Percentiles rank a stretch among this genome's conserved stretches.
Conservation (phyloP, 176 grass and related monocot genomes). For the Carex myosuroides region DNA sequence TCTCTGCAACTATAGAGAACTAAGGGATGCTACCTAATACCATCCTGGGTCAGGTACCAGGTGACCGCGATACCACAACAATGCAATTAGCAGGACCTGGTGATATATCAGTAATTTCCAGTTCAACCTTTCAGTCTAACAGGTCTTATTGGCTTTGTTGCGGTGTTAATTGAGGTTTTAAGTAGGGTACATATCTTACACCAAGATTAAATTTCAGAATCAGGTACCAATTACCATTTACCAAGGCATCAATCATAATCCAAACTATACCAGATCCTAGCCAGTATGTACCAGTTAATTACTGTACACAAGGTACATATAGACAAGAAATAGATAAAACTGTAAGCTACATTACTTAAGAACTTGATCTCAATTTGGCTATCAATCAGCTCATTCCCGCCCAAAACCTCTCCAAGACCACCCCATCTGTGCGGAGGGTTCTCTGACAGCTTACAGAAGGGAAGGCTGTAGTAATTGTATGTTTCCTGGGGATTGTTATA, state of each 20-base stretch:
- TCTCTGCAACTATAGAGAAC: neutral
- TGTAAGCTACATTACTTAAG: conserved; percentile 52
- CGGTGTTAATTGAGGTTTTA: neutral
- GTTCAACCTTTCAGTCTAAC: neutral
- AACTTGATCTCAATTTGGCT: conserved; percentile 94
- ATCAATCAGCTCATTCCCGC: conserved; percentile 98
- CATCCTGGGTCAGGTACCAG: neutral
- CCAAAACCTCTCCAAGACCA: conserved; percentile 94
- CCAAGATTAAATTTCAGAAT: too few species aligned
- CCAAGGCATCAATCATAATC: neutral
- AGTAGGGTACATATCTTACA: neutral
- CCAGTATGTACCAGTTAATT: neutral
- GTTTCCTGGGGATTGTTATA: conserved; percentile 99
- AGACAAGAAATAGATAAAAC: conserved; percentile 31
- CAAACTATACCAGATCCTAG: neutral
- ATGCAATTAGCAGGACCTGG: neutral
- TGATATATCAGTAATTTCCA: neutral
- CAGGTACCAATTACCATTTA: neutral
- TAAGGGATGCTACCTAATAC: neutral
- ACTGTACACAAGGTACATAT: conserved; percentile 8
- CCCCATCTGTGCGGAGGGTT: conserved; percentile 91
- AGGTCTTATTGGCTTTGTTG: neutral
- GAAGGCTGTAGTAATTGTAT: conserved; percentile 97
- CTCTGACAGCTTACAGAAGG: conserved; percentile 83
- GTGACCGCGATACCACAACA: neutral